Evolutionary conservation across 768 basidiomycete species (phyloP).

Genomic region (Serendipita sp.): DNA sequence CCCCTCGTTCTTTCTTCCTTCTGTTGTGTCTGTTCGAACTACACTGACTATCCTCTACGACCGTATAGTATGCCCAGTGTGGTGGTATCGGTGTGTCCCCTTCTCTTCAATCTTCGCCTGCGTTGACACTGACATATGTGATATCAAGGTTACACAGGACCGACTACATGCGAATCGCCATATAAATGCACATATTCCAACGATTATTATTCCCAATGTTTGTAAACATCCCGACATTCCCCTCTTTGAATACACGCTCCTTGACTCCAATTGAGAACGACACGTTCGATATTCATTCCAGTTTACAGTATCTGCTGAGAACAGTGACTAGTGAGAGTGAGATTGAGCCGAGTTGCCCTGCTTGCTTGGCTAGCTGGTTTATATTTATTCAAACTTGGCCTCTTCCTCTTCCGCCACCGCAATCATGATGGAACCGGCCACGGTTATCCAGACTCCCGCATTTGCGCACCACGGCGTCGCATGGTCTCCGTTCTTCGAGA

Average conservation of each 20-base stretch:
- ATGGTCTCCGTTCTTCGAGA: constrained; percentile 76
- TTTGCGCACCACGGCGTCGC: constrained; percentile 70
- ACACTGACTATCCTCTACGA: background rate
- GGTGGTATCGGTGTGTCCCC: background rate
- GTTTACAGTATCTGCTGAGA: too few species aligned
- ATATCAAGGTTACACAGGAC: constrained; percentile 8
- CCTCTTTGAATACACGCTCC: too few species aligned
- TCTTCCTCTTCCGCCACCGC: too few species aligned
- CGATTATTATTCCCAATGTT: background rate
- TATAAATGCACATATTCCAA: constrained; percentile 10
- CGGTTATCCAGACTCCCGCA: constrained; percentile 48
- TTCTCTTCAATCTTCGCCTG: background rate
- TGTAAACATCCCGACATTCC: background rate
- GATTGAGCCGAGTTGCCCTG: too few species aligned
- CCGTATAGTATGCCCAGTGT: background rate
- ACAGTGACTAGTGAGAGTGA: too few species aligned
- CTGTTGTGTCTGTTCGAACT: background rate
- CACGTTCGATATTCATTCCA: too few species aligned
- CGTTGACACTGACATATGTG: background rate
- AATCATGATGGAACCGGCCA: constrained; percentile 2
- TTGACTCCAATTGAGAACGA: too few species aligned
- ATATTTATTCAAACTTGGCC: too few species aligned
- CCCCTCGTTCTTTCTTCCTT: background rate
- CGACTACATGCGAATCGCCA: constrained; percentile 9
- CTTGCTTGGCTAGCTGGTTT: too few species aligned